phyloP scores from a whole-genome alignment of 345 rosid species.

The Salix udensis region DNA sequence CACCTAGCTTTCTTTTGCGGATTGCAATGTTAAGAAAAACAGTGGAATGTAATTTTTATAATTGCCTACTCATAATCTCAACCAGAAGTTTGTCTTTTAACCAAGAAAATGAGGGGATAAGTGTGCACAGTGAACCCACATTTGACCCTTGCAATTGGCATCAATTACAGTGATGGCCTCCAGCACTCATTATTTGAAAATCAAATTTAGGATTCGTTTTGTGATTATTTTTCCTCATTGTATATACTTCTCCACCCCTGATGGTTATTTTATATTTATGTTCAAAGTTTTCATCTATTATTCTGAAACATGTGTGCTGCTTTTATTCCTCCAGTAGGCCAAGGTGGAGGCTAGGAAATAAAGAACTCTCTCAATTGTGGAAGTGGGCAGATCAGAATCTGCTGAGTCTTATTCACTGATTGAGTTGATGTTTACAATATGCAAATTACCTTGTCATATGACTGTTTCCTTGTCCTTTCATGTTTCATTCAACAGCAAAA shows the following conservation, averaged over 20 bases:
- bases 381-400: constrained; percentile 97
- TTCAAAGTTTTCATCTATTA: not conserved
- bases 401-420: constrained; percentile 30
- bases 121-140: not conserved
- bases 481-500: not conserved
- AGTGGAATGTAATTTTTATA: not conserved
- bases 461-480: not conserved
- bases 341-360: constrained; percentile 91
- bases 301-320: constrained; percentile 5
- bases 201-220: not conserved
- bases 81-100: not conserved
- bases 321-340: constrained; percentile 52
- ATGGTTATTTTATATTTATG: not conserved
- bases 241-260: not conserved
- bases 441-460: not conserved
- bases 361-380: constrained; percentile 97
- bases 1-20: not conserved
- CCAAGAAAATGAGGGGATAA: not conserved
- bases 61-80: not conserved
- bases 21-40: not conserved
- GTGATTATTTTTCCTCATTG: not conserved
- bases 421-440: not conserved
- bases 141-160: not conserved
- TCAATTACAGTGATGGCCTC: not conserved
- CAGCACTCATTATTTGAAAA: not conserved